These are phyloP conservation scores for Neurospora sp. DNA, from an alignment of 495 filamentous ascomycete genomes.

Conservation along the genomic window DNA sequence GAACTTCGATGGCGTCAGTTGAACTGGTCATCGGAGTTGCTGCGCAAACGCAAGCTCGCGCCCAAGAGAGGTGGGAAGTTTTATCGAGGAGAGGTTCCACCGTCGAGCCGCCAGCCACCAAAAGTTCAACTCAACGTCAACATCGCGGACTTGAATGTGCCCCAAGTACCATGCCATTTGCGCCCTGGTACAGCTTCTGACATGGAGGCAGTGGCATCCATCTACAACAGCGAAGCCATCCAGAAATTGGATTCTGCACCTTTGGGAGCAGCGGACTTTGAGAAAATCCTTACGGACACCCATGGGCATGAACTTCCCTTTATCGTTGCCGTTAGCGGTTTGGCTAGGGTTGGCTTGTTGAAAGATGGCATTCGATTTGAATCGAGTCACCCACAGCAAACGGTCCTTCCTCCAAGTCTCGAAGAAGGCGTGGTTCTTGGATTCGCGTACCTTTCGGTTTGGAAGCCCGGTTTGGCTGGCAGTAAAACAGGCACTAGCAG, in stretches of 20 bases:
- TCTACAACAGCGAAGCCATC: slow-evolving; percentile 32
- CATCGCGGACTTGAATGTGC: slow-evolving; percentile 4
- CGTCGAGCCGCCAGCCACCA: background rate
- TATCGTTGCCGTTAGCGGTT: slow-evolving; percentile 28
- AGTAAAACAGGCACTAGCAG: slow-evolving; percentile 11
- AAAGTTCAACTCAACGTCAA: background rate
- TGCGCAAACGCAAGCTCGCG: background rate
- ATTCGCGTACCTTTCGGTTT: slow-evolving; percentile 24
- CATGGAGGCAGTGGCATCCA: slow-evolving; percentile 15
- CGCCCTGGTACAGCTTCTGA: slow-evolving; percentile 25
- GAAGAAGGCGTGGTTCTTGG: slow-evolving; percentile 20
- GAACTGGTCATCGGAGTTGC: slow-evolving; percentile 9
- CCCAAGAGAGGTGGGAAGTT: background rate
- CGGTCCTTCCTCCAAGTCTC: background rate
- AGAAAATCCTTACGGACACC: slow-evolving; percentile 13
- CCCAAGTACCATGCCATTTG: slow-evolving; percentile 20
- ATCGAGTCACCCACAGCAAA: background rate
- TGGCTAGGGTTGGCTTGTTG: background rate
- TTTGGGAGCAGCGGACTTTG: slow-evolving; percentile 10
- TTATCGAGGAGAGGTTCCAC: background rate
- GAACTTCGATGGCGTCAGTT: slow-evolving; percentile 9
- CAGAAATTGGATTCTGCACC: slow-evolving; percentile 23
- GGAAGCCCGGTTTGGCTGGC: slow-evolving; percentile 17
- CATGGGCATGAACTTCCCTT: slow-evolving; percentile 25
- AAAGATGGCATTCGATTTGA: background rate